Evolutionary conservation across 75 land plant genomes (phyloP), one percentile per base, ranked within the genome.

Genomic region (Pinus tabuliformis): DNA sequence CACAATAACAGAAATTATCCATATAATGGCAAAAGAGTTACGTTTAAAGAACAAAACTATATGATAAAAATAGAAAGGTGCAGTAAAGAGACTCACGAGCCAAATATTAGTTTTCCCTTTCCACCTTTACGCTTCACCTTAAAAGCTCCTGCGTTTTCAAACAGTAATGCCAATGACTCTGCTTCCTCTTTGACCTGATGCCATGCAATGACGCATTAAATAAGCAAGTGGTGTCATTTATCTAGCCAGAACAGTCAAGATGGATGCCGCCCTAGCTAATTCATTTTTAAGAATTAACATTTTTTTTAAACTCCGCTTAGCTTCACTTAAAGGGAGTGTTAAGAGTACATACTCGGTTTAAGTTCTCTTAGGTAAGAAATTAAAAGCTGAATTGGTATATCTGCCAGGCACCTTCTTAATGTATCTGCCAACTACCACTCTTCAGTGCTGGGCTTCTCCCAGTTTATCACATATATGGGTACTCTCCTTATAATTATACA

Each of bases 81-180:
- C 14, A 28, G 52, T 30, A 77, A 37, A 28, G 42, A 26, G n/a
- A 76, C 85, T 82, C 62, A 95, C 98, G 79, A 81, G 77, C 99
- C 99, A 81, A 95, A 97, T 59, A 97, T 97, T 78, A 77, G 94
- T 76, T 95, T 97, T 68, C 92, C 94, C 78, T 89, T 90, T 72
- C 94, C 94, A 26, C 83, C 84, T 80, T 91, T 92, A 0, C 99
- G 84, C 78, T 91, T 91, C 73, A 96, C 86, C 80, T 87, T 93
- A 77, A 97, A 89, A 57, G 82, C 76, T 73, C 99, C 99, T 76
- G 90, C 86, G 12, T 89, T 86, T 80, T 97, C 88, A 75, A 97
- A 86, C 62, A 86, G 74, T 20, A 72, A 52, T 49, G 99, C 98
- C 72, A 93, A 83, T 76, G 89, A 79, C 63, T 95, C 89, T 12